phyloP scores from a whole-genome alignment of 2,329 filamentous ascomycete genomes.

The Leptographium procerum region DNA sequence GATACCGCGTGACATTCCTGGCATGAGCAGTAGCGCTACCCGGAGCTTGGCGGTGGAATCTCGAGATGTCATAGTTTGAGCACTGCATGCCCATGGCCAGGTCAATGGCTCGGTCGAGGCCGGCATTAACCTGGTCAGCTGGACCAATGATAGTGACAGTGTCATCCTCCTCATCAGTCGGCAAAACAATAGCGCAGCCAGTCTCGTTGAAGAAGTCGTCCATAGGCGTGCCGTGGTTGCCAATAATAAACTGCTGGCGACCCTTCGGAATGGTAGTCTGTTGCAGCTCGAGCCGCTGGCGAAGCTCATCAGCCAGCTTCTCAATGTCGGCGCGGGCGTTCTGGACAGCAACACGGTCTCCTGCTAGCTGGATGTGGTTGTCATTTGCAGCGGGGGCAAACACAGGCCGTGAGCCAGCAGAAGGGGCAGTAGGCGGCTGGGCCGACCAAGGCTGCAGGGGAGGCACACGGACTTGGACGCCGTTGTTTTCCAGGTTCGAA shows the following conservation, averaged over 20 bases:
- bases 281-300: constrained; percentile 63
- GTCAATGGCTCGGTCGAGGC: constrained; percentile 75
- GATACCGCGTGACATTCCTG: constrained; percentile 75
- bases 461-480: constrained; percentile 73
- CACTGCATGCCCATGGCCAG: constrained; percentile 79
- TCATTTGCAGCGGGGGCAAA: constrained; percentile 62
- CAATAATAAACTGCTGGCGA: constrained; percentile 90
- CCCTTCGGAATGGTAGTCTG: constrained; percentile 75
- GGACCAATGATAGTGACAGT: constrained; percentile 78
- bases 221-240: constrained; percentile 65
- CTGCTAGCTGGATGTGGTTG: constrained; percentile 72
- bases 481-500: constrained; percentile 59
- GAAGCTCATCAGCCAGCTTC: constrained; percentile 62
- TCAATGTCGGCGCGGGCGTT: constrained; percentile 73
- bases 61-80: constrained; percentile 70
- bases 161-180: constrained; percentile 66
- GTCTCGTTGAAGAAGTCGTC: constrained; percentile 85
- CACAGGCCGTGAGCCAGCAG: constrained; percentile 51
- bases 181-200: constrained; percentile 79
- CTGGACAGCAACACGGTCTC: constrained; percentile 74
- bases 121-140: constrained; percentile 58
- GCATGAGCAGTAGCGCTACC: constrained; percentile 68
- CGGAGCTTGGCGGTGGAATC: constrained; percentile 64
- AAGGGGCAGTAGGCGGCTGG: constrained; percentile 51
- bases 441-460: constrained; percentile 66